Percentiles rank a stretch among this genome's conserved stretches.
Conservation (phyloP, 768 basidiomycete species). For the Trametes gibbosa region DNA sequence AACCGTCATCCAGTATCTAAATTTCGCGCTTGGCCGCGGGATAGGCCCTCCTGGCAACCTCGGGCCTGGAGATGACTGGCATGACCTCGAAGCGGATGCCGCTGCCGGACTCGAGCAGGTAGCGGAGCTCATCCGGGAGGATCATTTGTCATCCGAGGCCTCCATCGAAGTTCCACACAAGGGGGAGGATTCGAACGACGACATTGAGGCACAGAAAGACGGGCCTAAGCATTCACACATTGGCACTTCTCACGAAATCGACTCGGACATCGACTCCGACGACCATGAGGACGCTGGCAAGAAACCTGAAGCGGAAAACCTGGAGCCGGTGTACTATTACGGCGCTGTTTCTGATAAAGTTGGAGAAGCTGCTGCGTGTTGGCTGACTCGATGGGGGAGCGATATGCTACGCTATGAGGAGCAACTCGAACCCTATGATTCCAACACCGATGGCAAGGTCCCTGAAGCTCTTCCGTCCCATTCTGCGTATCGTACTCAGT, state of each 20-base stretch:
- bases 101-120: constrained; percentile 72
- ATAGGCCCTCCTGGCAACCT: constrained; percentile 41
- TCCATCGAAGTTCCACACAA: not conserved
- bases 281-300: constrained; percentile 7
- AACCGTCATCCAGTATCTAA: constrained; percentile 73
- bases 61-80: not conserved
- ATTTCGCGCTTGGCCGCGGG: constrained; percentile 75
- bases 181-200: not conserved
- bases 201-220: not conserved
- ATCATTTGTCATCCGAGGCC: constrained; percentile 14
- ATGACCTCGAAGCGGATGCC: constrained; percentile 45
- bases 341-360: constrained; percentile 91
- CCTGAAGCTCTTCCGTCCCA: not conserved
- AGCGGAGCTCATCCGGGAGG: constrained; percentile 47
- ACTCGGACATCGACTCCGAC: constrained; percentile 9
- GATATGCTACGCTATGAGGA: constrained; percentile 75
- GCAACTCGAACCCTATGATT: constrained; percentile 16
- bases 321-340: constrained; percentile 58
- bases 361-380: constrained; percentile 84
- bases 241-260: not conserved
- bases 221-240: constrained; percentile 12
- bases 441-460: not conserved
- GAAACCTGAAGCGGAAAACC: not conserved
- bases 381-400: constrained; percentile 82
- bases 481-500: not conserved